Evolutionary conservation across 306 rosid species (phyloP).

Genomic region (Trifolium repens): DNA sequence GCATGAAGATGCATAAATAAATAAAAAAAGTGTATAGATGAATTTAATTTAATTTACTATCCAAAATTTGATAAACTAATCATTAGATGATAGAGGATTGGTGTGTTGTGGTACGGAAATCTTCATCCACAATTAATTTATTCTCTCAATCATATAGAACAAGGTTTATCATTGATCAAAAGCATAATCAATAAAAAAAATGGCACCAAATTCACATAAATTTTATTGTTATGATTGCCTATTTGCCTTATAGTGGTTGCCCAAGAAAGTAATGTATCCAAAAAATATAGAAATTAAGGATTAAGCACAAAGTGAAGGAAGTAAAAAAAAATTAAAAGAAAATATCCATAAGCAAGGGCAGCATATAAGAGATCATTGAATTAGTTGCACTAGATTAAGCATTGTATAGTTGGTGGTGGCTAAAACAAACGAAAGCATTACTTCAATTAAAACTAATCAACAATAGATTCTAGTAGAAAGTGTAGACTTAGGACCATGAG

Average conservation of each 20-base stretch:
- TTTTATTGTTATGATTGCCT: conserved; percentile 20
- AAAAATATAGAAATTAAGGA: neutral
- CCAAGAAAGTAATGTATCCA: neutral
- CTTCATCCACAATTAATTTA: conserved; percentile 13
- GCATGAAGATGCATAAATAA: conserved; percentile 26
- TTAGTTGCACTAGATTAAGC: conserved; percentile 23
- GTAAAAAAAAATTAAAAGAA: neutral
- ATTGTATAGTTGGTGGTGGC: conserved; percentile 26
- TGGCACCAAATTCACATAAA: conserved; percentile 16
- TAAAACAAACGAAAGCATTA: neutral
- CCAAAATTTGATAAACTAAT: conserved; percentile 49
- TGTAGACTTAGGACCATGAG: conserved; percentile 6
- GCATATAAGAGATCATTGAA: conserved; percentile 24
- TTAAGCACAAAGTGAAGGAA: neutral
- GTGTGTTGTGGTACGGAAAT: conserved; percentile 42
- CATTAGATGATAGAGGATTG: conserved; percentile 43
- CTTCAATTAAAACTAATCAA: conserved; percentile 14
- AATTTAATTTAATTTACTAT: conserved; percentile 25
- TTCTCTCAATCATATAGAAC: conserved; percentile 35
- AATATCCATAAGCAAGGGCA: conserved; percentile 20
- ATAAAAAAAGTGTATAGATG: conserved; percentile 1
- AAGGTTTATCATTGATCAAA: conserved; percentile 14
- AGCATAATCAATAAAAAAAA: conserved; percentile 3
- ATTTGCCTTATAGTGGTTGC: conserved; percentile 18
- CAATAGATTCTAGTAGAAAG: conserved; percentile 18